Evolutionary conservation across 257 asterid species (phyloP).

Genomic region (Mitragyna speciosa): DNA sequence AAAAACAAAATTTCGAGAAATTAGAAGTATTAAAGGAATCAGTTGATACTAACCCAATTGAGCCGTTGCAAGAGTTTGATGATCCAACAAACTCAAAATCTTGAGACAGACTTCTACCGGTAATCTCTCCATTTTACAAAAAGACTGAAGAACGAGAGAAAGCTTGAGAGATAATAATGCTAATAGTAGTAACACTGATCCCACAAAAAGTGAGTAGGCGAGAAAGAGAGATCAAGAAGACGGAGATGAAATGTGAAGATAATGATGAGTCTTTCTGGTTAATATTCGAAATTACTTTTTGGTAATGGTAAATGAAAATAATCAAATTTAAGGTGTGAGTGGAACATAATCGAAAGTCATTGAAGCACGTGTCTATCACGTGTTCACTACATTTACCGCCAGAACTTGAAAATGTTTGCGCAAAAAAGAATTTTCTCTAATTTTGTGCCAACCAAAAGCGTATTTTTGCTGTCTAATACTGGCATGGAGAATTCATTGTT

Average conservation of each 20-base stretch:
- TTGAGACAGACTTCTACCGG: conserved; percentile 67
- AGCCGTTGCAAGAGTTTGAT: conserved; percentile 75
- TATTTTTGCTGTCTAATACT: too few relatives aligned
- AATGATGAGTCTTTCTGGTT: background rate
- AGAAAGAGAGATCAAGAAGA: too few relatives aligned
- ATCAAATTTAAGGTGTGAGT: too few relatives aligned
- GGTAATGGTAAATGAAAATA: too few relatives aligned
- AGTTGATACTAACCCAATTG: conserved; percentile 51
- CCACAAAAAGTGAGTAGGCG: too few relatives aligned
- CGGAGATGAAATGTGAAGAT: too few relatives aligned
- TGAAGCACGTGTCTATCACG: background rate
- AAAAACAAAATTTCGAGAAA: conserved; percentile 1
- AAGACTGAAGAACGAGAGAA: background rate
- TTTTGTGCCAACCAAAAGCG: too few relatives aligned
- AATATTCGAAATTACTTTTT: too few relatives aligned
- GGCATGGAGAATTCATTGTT: too few relatives aligned
- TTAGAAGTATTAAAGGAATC: conserved; percentile 4
- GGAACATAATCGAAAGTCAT: too few relatives aligned
- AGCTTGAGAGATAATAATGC: too few relatives aligned
- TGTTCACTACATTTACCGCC: background rate
- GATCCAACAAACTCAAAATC: conserved; percentile 65
- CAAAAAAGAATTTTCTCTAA: background rate
- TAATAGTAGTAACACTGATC: too few relatives aligned
- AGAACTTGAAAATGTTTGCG: background rate
- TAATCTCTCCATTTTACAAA: conserved; percentile 49